These are phyloP conservation scores for Chlorokybus atmophyticus DNA, from an alignment of 139 green algal species.

Conservation along the genomic window DNA sequence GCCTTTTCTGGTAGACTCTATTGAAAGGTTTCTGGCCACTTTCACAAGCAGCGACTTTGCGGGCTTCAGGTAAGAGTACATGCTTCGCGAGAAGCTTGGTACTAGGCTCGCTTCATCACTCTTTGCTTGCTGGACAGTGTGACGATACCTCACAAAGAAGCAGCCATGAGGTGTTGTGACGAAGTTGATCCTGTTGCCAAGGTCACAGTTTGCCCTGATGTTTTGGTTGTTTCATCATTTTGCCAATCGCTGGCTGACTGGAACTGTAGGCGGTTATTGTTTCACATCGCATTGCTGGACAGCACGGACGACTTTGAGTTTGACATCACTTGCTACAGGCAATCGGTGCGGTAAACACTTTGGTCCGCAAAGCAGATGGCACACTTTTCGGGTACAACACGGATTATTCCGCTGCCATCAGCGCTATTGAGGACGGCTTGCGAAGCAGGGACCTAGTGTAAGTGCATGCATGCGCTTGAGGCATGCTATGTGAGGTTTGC, in stretches of 20 bases:
- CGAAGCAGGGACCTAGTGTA: neutral
- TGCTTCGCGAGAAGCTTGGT: no score
- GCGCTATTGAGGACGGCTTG: conserved; percentile 68
- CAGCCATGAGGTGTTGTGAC: conserved; percentile 51
- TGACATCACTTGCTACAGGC: conserved; percentile 7
- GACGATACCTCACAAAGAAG: conserved; percentile 93
- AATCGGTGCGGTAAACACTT: conserved; percentile 91
- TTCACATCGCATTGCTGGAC: no score
- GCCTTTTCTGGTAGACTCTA: conserved; percentile 83
- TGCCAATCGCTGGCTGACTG: no score
- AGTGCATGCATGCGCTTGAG: neutral
- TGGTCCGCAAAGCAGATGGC: conserved; percentile 59
- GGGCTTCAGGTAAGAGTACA: conserved; percentile 33
- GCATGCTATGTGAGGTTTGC: neutral
- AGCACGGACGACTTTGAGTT: conserved; percentile 24
- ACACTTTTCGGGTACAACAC: conserved; percentile 82
- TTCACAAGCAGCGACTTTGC: conserved; percentile 52
- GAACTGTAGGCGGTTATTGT: no score
- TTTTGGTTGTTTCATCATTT: no score
- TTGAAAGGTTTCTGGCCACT: conserved; percentile 56
- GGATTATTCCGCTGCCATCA: conserved; percentile 78
- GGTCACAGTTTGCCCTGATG: no score
- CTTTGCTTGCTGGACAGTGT: no score
- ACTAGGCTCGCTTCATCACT: no score
- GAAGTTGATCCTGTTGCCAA: conserved; percentile 48